These are phyloP conservation scores for Fusarium setosum DNA, from an alignment of 2,329 filamentous ascomycete species.

Conservation along the genomic window DNA sequence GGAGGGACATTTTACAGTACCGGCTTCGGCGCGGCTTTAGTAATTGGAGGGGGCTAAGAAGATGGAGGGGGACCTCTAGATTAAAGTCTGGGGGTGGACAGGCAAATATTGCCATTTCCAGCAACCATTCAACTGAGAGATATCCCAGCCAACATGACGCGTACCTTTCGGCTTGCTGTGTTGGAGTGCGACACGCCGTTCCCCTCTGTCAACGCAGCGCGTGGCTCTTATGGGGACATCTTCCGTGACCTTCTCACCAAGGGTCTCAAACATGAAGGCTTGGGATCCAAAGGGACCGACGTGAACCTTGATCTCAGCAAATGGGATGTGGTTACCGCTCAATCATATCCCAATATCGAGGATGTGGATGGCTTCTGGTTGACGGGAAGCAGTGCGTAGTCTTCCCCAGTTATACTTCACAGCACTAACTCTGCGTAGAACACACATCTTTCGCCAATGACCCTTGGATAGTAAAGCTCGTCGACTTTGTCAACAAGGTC, in stretches of 20 bases:
- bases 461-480: constrained; percentile 54
- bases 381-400: constrained; percentile 47
- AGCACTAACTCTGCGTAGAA: constrained; percentile 24
- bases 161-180: constrained; percentile 41
- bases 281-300: constrained; percentile 28
- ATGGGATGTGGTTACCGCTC: constrained; percentile 46
- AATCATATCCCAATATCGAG: constrained; percentile 41
- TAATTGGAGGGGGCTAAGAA: neutral
- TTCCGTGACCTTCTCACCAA: constrained; percentile 44
- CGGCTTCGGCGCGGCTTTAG: too few relatives aligned
- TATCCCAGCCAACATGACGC: constrained; percentile 29
- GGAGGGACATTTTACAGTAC: neutral
- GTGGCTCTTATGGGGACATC: constrained; percentile 46
- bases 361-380: constrained; percentile 47
- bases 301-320: constrained; percentile 42
- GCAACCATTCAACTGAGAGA: neutral
- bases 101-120: neutral
- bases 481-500: constrained; percentile 47
- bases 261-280: constrained; percentile 34
- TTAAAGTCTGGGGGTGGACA: constrained; percentile 1
- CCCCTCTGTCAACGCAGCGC: constrained; percentile 37
- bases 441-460: constrained; percentile 53
- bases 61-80: constrained; percentile 4
- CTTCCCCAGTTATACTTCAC: fast-evolving
- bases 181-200: constrained; percentile 49